phyloP scores from a whole-genome alignment of 176 grass and related monocot genomes.

The Triticum urartu region DNA sequence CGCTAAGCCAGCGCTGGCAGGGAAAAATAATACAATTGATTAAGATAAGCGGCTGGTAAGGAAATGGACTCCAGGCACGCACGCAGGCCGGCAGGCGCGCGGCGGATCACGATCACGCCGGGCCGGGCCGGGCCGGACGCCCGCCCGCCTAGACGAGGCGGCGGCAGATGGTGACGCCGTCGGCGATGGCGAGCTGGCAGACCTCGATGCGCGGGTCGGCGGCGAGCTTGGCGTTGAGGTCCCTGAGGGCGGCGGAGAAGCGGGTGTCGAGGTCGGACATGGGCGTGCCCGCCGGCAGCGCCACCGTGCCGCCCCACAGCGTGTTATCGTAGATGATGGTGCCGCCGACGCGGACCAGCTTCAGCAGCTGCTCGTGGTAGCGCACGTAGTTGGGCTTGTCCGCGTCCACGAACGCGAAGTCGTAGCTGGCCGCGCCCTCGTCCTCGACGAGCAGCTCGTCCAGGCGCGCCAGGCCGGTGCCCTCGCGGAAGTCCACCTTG shows the following conservation, averaged over 20 bases:
- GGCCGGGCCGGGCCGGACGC: not conserved
- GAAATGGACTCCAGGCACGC: not conserved
- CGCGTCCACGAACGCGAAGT: constrained; percentile 22
- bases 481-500: constrained; percentile 27
- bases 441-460: constrained; percentile 8
- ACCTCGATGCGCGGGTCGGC: constrained; percentile 17
- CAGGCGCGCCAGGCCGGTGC: not conserved
- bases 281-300: not conserved
- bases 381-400: constrained; percentile 19
- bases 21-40: not conserved
- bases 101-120: not conserved
- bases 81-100: not conserved
- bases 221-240: constrained; percentile 14
- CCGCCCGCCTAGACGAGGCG: not conserved
- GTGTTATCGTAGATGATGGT: constrained; percentile 24
- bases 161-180: constrained; percentile 21
- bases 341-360: constrained; percentile 1
- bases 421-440: not conserved
- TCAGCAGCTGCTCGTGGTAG: constrained; percentile 8
- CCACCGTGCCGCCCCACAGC: constrained; percentile 15
- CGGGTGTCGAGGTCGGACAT: constrained; percentile 8
- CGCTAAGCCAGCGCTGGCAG: not conserved
- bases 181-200: constrained; percentile 20
- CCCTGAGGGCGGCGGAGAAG: constrained; percentile 18
- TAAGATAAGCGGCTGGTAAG: not conserved